A percentile compares a stretch with the other conserved stretches of the same genome.
phyloP scores from a whole-genome alignment of 257 asterid species.

The Echium plantagineum region DNA sequence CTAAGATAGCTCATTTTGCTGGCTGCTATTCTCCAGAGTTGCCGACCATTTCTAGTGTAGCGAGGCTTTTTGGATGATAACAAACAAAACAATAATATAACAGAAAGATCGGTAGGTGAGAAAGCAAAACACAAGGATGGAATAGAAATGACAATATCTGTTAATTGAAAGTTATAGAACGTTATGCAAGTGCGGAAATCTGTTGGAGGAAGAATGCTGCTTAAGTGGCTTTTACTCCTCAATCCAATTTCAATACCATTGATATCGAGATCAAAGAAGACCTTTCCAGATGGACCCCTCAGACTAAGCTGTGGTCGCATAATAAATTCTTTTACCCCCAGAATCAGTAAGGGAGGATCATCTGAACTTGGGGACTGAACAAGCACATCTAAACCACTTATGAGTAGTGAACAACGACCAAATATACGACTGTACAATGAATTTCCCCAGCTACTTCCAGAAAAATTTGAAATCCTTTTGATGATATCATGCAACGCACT shows the following conservation, averaged over 20 bases:
- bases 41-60: conserved; percentile 65
- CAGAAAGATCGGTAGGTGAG: conserved; percentile 56
- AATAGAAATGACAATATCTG: conserved; percentile 26
- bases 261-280: conserved; percentile 42
- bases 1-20: conserved; percentile 42
- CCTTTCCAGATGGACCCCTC: conserved; percentile 45
- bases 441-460: conserved; percentile 43
- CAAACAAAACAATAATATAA: conserved; percentile 35
- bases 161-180: conserved; percentile 41
- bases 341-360: conserved; percentile 37
- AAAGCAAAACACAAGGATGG: conserved; percentile 41
- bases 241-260: conserved; percentile 42
- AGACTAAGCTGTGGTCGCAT: conserved; percentile 30
- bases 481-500: conserved; percentile 65
- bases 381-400: conserved; percentile 50
- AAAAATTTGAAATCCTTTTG: conserved; percentile 46
- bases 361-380: conserved; percentile 39
- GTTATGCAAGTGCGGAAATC: conserved; percentile 38
- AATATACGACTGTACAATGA: conserved; percentile 39
- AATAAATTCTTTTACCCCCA: conserved; percentile 44
- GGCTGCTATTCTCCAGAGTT: conserved; percentile 74
- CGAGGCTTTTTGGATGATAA: conserved; percentile 37
- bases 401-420: conserved; percentile 49
- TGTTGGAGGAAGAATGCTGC: conserved; percentile 41
- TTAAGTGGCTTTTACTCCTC: conserved; percentile 31